A percentile compares a stretch with the other conserved stretches of the same genome.
Evolutionary conservation across 208 protist species (phyloP).

Genomic region (Herpetomonas samuelpessoai): DNA sequence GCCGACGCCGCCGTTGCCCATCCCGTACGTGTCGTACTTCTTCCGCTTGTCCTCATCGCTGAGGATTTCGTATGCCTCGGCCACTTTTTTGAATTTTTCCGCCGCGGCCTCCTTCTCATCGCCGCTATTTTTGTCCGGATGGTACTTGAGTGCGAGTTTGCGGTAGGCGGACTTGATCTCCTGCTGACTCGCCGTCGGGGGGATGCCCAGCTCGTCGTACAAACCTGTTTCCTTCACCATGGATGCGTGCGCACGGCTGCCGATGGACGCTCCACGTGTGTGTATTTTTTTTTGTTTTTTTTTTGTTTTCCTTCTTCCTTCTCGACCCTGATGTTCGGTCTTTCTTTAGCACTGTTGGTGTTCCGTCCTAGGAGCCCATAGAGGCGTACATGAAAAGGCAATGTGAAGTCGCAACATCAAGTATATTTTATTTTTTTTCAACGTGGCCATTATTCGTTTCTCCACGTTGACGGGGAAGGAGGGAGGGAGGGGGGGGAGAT

Average conservation of each 20-base stretch:
- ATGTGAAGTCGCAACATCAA: background rate
- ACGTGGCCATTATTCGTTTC: slow-evolving; percentile 1
- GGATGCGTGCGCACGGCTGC: too few relatives aligned
- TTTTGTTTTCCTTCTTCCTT: too few relatives aligned
- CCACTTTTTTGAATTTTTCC: slow-evolving; percentile 85
- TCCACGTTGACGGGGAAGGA: background rate
- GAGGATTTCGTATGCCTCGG: slow-evolving; percentile 95
- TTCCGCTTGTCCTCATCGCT: slow-evolving; percentile 84
- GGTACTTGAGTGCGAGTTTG: slow-evolving; percentile 85
- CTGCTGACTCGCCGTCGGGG: slow-evolving; percentile 54
- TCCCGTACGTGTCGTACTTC: slow-evolving; percentile 90
- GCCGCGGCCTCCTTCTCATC: slow-evolving; percentile 45
- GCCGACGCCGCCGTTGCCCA: slow-evolving; percentile 88
- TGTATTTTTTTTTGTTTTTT: too few relatives aligned
- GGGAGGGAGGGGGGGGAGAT: too few relatives aligned
- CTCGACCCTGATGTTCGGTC: too few relatives aligned
- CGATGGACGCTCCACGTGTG: too few relatives aligned
- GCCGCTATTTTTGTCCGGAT: slow-evolving; percentile 88
- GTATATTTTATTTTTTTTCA: slow-evolving; percentile 11
- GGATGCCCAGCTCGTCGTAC: slow-evolving; percentile 79
- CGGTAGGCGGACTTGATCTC: slow-evolving; percentile 88
- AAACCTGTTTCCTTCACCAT: slow-evolving; percentile 82
- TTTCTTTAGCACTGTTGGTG: too few relatives aligned
- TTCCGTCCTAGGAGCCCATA: too few relatives aligned
- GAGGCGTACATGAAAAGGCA: background rate